Base-by-base conservation (phyloP, 371 early-diverging fungal genomes). In the Apophysomyces ossiformis region DNA sequence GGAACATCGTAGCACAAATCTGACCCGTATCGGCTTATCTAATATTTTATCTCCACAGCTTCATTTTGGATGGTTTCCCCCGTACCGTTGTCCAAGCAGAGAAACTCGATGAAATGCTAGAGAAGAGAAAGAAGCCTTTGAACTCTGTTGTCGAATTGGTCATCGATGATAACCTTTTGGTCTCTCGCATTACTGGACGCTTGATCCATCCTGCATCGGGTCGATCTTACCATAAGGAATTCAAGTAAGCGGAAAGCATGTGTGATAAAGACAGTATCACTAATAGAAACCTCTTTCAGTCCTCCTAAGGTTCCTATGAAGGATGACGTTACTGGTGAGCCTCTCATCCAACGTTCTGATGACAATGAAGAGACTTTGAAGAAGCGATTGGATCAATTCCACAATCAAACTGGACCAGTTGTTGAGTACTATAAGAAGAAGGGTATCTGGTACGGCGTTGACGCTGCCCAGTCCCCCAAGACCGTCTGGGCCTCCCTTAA, bases 31-130 rank as follows among this genome's bases (percentile, higher is more conserved):
- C 21, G 21, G 64, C 58, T 65, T 56, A 60, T 35, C 46, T 63
- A 35, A 56, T 46, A 21, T 21, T 57, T 47, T 37, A n/a, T 57
- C 32, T 45, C 32, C 37, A 57, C 72, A 88, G 90, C 69, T 99
- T 98, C 86, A 97, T 99, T 74, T 87, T 99, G n/a, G 99, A 99
- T 79, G 99, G 99, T 46, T 99, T 98, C 92, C 99, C 99, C 64
- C 93, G 99, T 73, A 99, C 98, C 46, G 93, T 98, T 64, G 90
- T 89, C 54, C 99, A 99, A 86, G 99, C 99, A 32, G 93, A 98
- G 79, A 98, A 96, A 89, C 87, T 99, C 71, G 98, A 99, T 80
- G 87, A 90, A 60, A 98, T 98, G 97, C 88, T 98, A 64, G 91
- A 89, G 39, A 64, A 79, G 64, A 85, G 87, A 69, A 87, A 92